Base-by-base conservation (phyloP, 768 basidiomycete genomes). In the Tulasnella sp. region DNA sequence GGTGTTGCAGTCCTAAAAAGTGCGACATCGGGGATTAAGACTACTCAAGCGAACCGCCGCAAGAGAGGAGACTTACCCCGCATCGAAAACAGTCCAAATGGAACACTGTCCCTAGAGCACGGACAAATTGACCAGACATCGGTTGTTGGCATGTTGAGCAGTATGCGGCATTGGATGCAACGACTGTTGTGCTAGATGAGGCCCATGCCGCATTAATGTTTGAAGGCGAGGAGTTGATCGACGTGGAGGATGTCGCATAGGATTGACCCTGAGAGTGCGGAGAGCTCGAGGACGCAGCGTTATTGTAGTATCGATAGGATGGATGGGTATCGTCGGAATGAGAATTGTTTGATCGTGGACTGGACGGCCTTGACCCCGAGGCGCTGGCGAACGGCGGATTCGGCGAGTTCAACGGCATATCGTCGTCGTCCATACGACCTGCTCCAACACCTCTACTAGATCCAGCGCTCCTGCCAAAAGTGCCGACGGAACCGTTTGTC, bases 51-150 rank as follows among this genome's bases (percentile, higher is more conserved):
- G 19, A 6, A 39, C 40, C 37, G 59, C 44, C n/a, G n/a, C n/a
- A n/a, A 12, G 22, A 19, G 16, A 66, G 17, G 16, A 40, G 19
- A 39, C 90, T 76, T 77, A 97, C 96, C 86, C 93, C 86, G 84
- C 97, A 99, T 78, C 92, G 92, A 86, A 99, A 99, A 83, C 97
- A 99, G 76, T 92, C 91, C n/a, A 98, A 81, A 80, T 99, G 97
- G 79, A 89, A 98, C 29, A 98, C 94, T 0, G 92, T 91, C 72
- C 92, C 90, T 67, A 99, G 83, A 0, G 97, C 97, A 73, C 97
- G 87, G 40, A 99, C 97, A 81, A 98, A 98, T 63, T 95, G 94
- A 14, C 97, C 96, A 74, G 94, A 90, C 88, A 98, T 82, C 11
- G 74, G 74, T 34, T 67, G 72, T 19, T 65, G 41, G 40, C 74